Percentiles rank a stretch among this genome's conserved stretches.
phyloP scores from a whole-genome alignment of 495 filamentous ascomycete species.

The Niebla homalea region DNA sequence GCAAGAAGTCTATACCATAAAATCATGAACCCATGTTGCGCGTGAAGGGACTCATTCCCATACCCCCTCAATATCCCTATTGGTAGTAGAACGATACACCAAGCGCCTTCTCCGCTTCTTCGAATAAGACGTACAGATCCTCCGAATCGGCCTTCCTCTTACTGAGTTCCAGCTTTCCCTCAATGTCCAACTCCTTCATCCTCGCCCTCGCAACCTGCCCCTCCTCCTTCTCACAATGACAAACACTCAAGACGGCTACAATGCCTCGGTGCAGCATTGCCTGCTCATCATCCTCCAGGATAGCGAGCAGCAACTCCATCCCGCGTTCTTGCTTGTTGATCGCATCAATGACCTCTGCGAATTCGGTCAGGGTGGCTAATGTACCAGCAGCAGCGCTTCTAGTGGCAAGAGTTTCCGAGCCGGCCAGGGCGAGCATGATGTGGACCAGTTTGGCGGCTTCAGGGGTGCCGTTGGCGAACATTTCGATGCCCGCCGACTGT shows the following conservation, averaged over 20 bases:
- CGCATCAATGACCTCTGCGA: constrained; percentile 54
- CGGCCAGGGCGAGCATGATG: constrained; percentile 72
- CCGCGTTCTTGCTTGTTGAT: constrained; percentile 57
- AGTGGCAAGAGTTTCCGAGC: constrained; percentile 68
- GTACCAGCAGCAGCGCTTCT: constrained; percentile 78
- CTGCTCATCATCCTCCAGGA: constrained; percentile 65
- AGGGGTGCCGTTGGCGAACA: constrained; percentile 58
- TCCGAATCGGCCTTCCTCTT: not conserved
- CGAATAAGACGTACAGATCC: not conserved
- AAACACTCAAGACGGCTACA: constrained; percentile 54
- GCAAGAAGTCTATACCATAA: too few species aligned
- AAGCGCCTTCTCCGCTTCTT: not conserved
- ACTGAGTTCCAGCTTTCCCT: not conserved
- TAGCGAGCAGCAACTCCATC: constrained; percentile 50
- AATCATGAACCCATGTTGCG: too few species aligned
- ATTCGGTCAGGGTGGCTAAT: constrained; percentile 68
- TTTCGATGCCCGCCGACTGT: constrained; percentile 54
- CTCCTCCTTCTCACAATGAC: constrained; percentile 27
- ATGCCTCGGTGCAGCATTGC: constrained; percentile 65
- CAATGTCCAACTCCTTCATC: constrained; percentile 17
- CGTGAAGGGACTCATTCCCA: not conserved
- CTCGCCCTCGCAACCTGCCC: constrained; percentile 4
- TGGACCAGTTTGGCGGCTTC: constrained; percentile 60
- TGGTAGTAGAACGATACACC: not conserved
- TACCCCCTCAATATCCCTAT: not conserved